Evolutionary conservation across 2,329 filamentous ascomycete species (phyloP).

Genomic region (Zasmidium angulare): DNA sequence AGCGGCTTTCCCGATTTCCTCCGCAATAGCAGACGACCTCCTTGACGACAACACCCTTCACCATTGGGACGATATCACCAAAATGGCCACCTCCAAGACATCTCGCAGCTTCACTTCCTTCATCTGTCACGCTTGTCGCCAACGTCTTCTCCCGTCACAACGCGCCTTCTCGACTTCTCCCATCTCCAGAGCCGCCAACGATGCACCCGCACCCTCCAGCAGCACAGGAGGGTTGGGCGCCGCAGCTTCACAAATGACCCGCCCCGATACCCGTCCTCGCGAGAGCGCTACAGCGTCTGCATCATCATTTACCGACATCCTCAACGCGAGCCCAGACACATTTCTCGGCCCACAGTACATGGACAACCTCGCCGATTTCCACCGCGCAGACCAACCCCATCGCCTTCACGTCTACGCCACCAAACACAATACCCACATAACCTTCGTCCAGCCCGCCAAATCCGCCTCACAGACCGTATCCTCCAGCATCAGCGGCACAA

Average conservation of each 20-base stretch:
- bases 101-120: constrained; percentile 33
- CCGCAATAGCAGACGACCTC: constrained; percentile 6
- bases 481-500: constrained; percentile 27
- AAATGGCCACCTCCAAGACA: constrained; percentile 24
- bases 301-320: neutral
- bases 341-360: constrained; percentile 12
- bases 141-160: constrained; percentile 24
- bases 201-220: constrained; percentile 3
- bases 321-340: constrained; percentile 3
- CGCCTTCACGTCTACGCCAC: constrained; percentile 84
- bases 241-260: neutral
- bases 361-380: constrained; percentile 19
- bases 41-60: neutral
- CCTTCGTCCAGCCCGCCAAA: constrained; percentile 69
- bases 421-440: constrained; percentile 95
- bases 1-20: constrained; percentile 10
- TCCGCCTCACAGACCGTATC: constrained; percentile 28
- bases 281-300: no score
- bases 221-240: neutral
- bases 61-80: neutral
- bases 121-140: constrained; percentile 41
- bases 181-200: constrained; percentile 7
- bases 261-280: neutral
- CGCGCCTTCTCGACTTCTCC: constrained; percentile 39
- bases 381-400: constrained; percentile 53